A percentile compares a stretch with the other conserved stretches of the same genome.
phyloP scores from a whole-genome alignment of 2,329 filamentous ascomycete genomes.

The Orbilia oligospora region DNA sequence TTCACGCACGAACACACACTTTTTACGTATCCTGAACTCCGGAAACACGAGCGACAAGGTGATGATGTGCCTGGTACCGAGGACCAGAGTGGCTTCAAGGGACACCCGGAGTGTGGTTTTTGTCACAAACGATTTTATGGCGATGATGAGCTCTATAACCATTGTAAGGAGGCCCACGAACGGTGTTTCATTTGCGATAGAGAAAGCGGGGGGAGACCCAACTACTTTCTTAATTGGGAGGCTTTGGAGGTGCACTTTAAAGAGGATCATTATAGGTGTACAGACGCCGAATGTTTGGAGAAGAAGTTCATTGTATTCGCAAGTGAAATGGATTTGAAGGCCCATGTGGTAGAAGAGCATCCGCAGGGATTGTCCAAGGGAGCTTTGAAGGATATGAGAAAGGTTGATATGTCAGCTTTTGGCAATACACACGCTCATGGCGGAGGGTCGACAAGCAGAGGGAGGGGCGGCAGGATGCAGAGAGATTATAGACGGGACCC shows the following conservation, averaged over 20 bases:
- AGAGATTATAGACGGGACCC: constrained; percentile 80
- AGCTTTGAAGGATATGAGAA: constrained; percentile 82
- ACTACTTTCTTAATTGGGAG: constrained; percentile 93
- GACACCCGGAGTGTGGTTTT: constrained; percentile 94
- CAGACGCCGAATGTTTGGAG: constrained; percentile 88
- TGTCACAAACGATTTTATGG: constrained; percentile 94
- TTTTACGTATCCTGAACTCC: constrained; percentile 83
- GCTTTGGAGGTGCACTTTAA: constrained; percentile 88
- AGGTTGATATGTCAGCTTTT: constrained; percentile 91
- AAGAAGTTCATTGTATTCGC: constrained; percentile 99
- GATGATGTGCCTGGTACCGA: constrained; percentile 90
- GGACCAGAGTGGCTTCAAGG: constrained; percentile 95
- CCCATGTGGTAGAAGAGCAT: constrained; percentile 88
- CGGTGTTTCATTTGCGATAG: constrained; percentile 94
- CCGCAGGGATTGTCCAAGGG: constrained; percentile 85
- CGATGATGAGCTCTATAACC: constrained; percentile 92
- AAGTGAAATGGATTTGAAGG: constrained; percentile 93
- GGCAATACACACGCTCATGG: constrained; percentile 79
- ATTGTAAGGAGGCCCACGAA: constrained; percentile 95
- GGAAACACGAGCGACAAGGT: constrained; percentile 88
- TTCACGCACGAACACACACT: constrained; percentile 98
- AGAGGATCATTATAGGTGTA: constrained; percentile 87
- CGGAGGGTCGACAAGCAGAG: constrained; percentile 70
- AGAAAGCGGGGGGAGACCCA: constrained; percentile 76
- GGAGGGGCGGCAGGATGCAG: constrained; percentile 68